Evolutionary conservation across 2,329 filamentous ascomycete species (phyloP).

Genomic region (Tolypocladium nubicola): DNA sequence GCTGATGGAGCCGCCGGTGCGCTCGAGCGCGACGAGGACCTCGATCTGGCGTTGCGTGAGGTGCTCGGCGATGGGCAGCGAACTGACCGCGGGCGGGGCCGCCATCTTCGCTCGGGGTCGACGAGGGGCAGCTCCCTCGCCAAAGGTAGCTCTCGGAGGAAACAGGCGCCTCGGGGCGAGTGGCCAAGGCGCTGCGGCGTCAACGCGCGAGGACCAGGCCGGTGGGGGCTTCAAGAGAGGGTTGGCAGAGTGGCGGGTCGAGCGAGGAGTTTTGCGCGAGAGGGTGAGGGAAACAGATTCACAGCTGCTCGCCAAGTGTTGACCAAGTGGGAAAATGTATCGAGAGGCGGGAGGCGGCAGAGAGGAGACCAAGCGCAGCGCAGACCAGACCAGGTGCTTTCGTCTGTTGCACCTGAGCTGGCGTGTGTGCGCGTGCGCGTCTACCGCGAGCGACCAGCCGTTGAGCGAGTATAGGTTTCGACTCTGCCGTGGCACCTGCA

Average conservation of each 20-base stretch:
- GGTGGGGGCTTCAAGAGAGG: not conserved
- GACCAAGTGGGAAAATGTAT: not conserved
- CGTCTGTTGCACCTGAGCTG: not conserved
- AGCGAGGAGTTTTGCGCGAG: not conserved
- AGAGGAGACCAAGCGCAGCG: not conserved
- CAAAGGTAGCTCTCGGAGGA: not conserved
- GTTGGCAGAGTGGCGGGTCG: not conserved
- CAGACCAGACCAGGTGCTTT: not conserved
- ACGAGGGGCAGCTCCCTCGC: not conserved
- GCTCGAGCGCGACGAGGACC: slow-evolving; percentile 37
- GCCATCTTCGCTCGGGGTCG: not conserved
- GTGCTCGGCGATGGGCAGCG: slow-evolving; percentile 8
- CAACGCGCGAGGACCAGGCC: not conserved
- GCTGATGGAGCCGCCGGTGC: slow-evolving; percentile 42
- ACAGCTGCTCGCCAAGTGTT: not conserved
- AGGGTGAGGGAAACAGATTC: not conserved
- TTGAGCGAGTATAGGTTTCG: not conserved
- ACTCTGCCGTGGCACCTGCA: not conserved
- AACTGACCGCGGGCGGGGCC: not conserved
- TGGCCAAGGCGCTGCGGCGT: not conserved
- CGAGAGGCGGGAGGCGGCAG: not conserved
- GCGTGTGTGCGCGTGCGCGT: not conserved
- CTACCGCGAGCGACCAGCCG: not conserved
- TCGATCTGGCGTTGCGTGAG: slow-evolving; percentile 26
- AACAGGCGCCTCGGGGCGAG: not conserved